phyloP scores from a whole-genome alignment of 768 basidiomycete genomes.

The Lactarius quietus region DNA sequence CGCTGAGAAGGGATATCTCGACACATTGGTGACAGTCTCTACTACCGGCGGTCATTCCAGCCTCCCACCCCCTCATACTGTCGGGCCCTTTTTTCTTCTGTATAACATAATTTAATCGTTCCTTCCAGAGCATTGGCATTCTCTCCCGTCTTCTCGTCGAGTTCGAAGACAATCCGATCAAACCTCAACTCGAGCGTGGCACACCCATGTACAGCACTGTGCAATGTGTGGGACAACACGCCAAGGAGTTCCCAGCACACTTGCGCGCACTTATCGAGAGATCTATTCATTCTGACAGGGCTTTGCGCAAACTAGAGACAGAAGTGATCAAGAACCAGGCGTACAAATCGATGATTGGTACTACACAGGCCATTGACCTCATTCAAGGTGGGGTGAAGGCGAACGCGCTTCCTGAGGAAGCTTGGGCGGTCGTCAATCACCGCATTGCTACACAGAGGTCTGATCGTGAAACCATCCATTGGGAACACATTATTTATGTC shows the following conservation, averaged over 20 bases:
- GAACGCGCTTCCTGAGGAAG: slow-evolving; percentile 46
- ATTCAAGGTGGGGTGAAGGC: slow-evolving; percentile 43
- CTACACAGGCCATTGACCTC: slow-evolving; percentile 37
- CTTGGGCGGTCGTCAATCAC: slow-evolving; percentile 36
- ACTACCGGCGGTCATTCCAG: slow-evolving; percentile 83
- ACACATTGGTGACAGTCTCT: slow-evolving; percentile 60
- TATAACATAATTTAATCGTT: neutral
- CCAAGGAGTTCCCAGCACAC: slow-evolving; percentile 35
- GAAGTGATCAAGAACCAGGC: slow-evolving; percentile 29
- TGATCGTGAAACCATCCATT: neutral
- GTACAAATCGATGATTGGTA: slow-evolving; percentile 34
- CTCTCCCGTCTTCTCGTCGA: slow-evolving; percentile 43
- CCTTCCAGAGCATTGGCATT: slow-evolving; percentile 60
- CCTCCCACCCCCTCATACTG: slow-evolving; percentile 79
- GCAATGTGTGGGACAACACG: slow-evolving; percentile 44
- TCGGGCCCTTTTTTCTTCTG: slow-evolving; percentile 30
- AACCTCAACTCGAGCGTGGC: slow-evolving; percentile 32
- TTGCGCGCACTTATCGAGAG: slow-evolving; percentile 33
- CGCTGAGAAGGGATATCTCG: slow-evolving; percentile 69
- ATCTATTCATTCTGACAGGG: slow-evolving; percentile 31
- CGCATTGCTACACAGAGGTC: slow-evolving; percentile 36
- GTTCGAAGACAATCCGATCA: slow-evolving; percentile 19
- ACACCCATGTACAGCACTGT: slow-evolving; percentile 36
- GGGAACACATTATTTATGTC: neutral
- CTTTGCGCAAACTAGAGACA: slow-evolving; percentile 37